Conservation (phyloP, 176 grass and related monocot species). For the Aegilops bicornis region DNA sequence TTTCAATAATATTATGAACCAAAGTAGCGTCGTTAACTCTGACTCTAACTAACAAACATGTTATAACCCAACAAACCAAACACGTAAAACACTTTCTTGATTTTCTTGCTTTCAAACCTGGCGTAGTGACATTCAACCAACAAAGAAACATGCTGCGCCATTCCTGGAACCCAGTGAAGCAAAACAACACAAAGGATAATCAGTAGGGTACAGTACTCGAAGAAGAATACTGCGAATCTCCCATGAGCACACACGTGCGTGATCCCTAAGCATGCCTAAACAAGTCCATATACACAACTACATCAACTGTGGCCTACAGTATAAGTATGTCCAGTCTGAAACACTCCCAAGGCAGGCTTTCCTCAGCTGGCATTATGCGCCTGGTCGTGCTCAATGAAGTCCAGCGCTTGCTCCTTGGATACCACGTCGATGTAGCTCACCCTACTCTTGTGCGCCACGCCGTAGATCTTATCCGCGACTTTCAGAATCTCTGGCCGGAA, state of each 20-base stretch:
- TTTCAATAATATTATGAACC: neutral
- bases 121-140: neutral
- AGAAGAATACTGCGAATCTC: neutral
- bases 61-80: neutral
- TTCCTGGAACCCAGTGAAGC: neutral
- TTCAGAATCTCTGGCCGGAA: slow-evolving; percentile 80
- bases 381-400: slow-evolving; percentile 94
- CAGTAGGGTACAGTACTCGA: neutral
- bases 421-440: slow-evolving; percentile 77
- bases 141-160: neutral
- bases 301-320: neutral
- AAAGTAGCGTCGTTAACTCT: neutral
- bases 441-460: slow-evolving; percentile 80
- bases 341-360: neutral
- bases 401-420: slow-evolving; percentile 73
- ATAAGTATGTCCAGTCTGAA: neutral
- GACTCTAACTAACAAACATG: neutral
- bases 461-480: slow-evolving; percentile 88
- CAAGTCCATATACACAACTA: slow-evolving; percentile 20
- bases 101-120: neutral
- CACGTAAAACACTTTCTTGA: neutral
- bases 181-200: neutral
- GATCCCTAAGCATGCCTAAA: neutral
- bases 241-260: neutral
- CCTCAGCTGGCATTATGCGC: slow-evolving; percentile 57